Evolutionary conservation across 768 basidiomycete genomes (phyloP), one percentile per base, ranked within the genome.

Genomic region (Lactarius quietus): DNA sequence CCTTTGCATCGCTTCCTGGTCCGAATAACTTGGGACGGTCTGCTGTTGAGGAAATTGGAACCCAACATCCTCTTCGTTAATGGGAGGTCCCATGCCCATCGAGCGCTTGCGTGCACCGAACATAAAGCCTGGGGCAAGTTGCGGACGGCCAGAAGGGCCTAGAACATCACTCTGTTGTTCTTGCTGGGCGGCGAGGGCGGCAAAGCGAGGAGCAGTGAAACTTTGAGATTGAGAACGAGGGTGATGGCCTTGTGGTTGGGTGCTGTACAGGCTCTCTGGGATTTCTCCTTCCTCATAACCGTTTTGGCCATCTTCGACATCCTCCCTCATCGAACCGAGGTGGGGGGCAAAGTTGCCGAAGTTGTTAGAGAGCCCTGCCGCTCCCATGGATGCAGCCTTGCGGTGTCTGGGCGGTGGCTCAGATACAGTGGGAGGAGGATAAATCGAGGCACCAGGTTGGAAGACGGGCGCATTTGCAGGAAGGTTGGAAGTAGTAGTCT

Each of bases 51-150:
- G 90, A 73, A 93, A 92, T 71, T 91, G 90, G 77, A 93, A 93
- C 43, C 84, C 86, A 57, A 82, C 76, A 71, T 93, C 92, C 66
- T 92, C 93, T 74, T 93, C 91, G 66, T 83, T 89, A 72, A 90
- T 89, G 39, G 90, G 79, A 33, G 90, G 88, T 4, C 85, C 89
- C 77, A 89, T 80, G 15, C 84, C 76, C 72, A 83, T 86, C 31
- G 86, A 79, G 67, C 75, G 73, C 29, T 73, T 69, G 66, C 81
- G 80, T 62, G 78, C 85, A 57, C 93, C 95, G 74, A 95, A 97
- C 82, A 89, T 93, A 77, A 97, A 96, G 57, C 82, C 81, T n/a
- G 93, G 93, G 14, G 93, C 92, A 43, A 95, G 84, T 73, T 95
- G 93, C 43, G 93, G 93, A 67, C 93, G 87, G 53, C 92, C 89